Evolutionary conservation across 345 rosid species (phyloP), one percentile per base, ranked within the genome.

Genomic region (Psidium guajava): DNA sequence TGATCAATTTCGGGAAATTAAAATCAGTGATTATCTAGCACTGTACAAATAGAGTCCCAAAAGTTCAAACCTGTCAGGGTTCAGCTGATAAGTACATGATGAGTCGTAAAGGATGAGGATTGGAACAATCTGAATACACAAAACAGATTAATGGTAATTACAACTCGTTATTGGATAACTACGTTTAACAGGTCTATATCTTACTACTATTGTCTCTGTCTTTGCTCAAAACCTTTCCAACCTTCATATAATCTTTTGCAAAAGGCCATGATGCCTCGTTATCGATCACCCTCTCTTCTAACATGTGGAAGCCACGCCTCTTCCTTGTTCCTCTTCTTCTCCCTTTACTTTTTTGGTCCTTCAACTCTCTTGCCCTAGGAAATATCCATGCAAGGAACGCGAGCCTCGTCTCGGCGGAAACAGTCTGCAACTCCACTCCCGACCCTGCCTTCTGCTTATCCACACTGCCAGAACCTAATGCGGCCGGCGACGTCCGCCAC

Each of bases 361-460:
- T 24, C 21, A 36, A 69, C 47, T 69, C 25, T 69, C 80, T 18
- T 69, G 80, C 47, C 80, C 77, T 69, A 8, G 77, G 14, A 69
- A 47, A 69, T 2, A 18, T 32, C 77, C 77, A 18, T 18, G 77
- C 77, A 32, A 69, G 44, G 24, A 69, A 32, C 44, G 3, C 86
- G 25, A 84, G 54, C 54, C 86, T 88, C 40, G 87, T 85, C 52
- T 82, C 92, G 20, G 86, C 90, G 9, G 86, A 89, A 44, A 85
- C 87, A 74, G 73, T 89, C 13, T 95, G 98, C 91, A 81, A 86
- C 82, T 88, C 90, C 73, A 91, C 96, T 5, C 96, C 92, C 3
- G 91, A 95, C 86, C 98, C 98, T 2, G 59, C 89, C 42, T 95
- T 86, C 84, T 95, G 98, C 90, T 88, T 85, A 82, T 92, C 97